phyloP scores from a whole-genome alignment of 2,329 filamentous ascomycete species.

The Aspergillus melleus region DNA sequence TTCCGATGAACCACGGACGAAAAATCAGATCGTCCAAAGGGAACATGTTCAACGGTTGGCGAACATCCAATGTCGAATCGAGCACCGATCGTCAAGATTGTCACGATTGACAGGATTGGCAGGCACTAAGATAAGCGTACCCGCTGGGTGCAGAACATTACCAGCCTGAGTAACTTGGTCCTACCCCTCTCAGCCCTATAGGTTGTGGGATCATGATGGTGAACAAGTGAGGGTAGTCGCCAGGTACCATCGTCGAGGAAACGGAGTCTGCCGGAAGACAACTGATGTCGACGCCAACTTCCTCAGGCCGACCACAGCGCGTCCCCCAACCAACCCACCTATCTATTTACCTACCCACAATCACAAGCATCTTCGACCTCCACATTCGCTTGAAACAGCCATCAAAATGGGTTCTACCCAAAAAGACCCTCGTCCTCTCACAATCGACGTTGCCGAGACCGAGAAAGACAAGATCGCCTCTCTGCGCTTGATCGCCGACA shows the following conservation, averaged over 20 bases:
- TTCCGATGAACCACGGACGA: neutral
- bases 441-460: conserved; percentile 35
- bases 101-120: neutral
- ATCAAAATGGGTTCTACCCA: neutral
- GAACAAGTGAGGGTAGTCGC: neutral
- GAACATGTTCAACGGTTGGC: too few relatives aligned
- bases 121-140: neutral
- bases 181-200: neutral
- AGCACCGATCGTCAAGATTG: neutral
- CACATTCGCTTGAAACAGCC: neutral
- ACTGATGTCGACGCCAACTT: neutral
- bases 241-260: neutral
- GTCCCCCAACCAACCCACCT: neutral
- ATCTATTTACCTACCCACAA: neutral
- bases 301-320: neutral
- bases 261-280: too few relatives aligned
- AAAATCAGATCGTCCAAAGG: neutral
- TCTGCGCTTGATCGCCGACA: conserved; percentile 74
- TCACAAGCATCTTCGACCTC: neutral
- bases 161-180: too few relatives aligned
- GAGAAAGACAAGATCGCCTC: conserved; percentile 65
- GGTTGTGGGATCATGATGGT: too few relatives aligned
- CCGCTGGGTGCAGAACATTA: too few relatives aligned
- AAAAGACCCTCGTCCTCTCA: conserved; percentile 25
- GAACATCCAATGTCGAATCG: neutral